Evolutionary conservation across 1,284 basidiomycete genomes (phyloP), one percentile per base, ranked within the genome.

Genomic region (Ceratorhiza oryzae-sativae): DNA sequence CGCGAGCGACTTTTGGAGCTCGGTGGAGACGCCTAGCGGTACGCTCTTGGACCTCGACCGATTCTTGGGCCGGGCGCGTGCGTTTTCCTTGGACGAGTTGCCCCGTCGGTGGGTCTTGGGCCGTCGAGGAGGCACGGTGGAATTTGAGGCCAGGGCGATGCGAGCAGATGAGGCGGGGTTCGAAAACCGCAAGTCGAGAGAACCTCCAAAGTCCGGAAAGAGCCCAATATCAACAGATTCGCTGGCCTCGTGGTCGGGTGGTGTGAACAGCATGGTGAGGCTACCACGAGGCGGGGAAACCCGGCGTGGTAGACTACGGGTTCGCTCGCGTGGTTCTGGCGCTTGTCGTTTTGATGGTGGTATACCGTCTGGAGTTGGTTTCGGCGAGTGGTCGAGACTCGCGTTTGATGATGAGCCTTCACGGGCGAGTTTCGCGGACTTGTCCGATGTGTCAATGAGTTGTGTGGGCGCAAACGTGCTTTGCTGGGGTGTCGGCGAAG

Each of bases 131-230:
- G 27, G 25, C 2, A 30, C 27, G 5, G 25, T 10, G 42, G 30
- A 23, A 30, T 53, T 53, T 23, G 49, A 53, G 49, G 32, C 30
- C n/a, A 20, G 15, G 20, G 20, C 20, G 39, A 8, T 36, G n/a
- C n/a, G 34, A 45, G 36, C 27, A 23, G 23, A n/a, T n/a, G n/a
- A 2, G 45, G 36, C 36, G 36, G 58, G 58, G n/a, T 60, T 60
- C 39, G 53, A 68, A 46, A 58, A 68, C n/a, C 42, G 20, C 42
- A 68, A 68, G 51, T 68, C 65, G 58, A 60, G 39, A 45, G 58
- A 42, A 45, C 58, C 58, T 32, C 62, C 62, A 65, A 53, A 65
- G 48, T 65, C 62, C 23, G 62, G 62, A 51, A 65, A 18, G 1
- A 53, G 34, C 30, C 39, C 46, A 32, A 42, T 41, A 32, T 45